phyloP scores from a whole-genome alignment of 2,329 filamentous ascomycete genomes.

The Calycina herbarum region DNA sequence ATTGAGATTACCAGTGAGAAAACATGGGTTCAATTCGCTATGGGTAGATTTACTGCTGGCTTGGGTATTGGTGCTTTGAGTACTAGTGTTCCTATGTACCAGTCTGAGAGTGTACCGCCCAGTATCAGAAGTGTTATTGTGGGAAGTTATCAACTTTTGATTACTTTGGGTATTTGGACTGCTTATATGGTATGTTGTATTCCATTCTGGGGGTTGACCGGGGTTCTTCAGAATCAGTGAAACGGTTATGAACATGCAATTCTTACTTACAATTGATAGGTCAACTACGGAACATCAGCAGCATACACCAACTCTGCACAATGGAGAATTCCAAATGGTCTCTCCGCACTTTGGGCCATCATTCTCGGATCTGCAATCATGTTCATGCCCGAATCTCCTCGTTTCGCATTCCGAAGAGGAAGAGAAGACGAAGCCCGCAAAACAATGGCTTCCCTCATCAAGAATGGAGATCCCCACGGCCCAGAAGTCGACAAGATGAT shows the following conservation, averaged over 20 bases:
- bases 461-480: slow-evolving; percentile 42
- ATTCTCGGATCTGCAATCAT: slow-evolving; percentile 52
- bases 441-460: slow-evolving; percentile 47
- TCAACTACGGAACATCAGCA: slow-evolving; percentile 61
- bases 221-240: no score
- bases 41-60: slow-evolving; percentile 66
- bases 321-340: slow-evolving; percentile 63
- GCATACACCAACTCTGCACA: slow-evolving; percentile 46
- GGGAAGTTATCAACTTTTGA: slow-evolving; percentile 66
- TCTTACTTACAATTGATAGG: slow-evolving; percentile 42
- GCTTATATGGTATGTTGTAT: slow-evolving; percentile 48
- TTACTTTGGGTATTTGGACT: slow-evolving; percentile 66
- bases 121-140: slow-evolving; percentile 65
- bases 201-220: background rate
- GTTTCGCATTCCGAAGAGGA: slow-evolving; percentile 50
- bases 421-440: slow-evolving; percentile 48
- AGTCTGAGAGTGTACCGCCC: slow-evolving; percentile 64
- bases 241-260: background rate
- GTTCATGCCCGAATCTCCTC: slow-evolving; percentile 55
- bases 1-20: slow-evolving; percentile 59
- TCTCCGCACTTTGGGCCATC: slow-evolving; percentile 57
- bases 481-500: slow-evolving; percentile 48
- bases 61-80: slow-evolving; percentile 65
- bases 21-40: slow-evolving; percentile 63
- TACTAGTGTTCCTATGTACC: slow-evolving; percentile 67